Base-by-base conservation (phyloP, 306 rosid genomes). In the Vachellia collinsii region DNA sequence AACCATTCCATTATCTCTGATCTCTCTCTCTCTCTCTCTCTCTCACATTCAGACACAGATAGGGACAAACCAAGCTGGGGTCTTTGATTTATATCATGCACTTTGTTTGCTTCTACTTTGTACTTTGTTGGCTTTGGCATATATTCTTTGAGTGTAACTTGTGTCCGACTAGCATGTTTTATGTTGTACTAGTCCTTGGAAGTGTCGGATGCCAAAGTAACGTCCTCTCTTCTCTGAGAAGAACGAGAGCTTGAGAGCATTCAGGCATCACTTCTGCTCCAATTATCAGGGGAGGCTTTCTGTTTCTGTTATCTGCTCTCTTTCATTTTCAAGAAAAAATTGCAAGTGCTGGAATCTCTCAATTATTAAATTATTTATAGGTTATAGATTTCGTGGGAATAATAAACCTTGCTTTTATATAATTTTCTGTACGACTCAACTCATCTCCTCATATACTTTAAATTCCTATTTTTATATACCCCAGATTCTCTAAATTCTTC, bases 81-180 rank as follows among this genome's bases (percentile, higher is more conserved):
- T 29, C 4, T 37, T 38, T 4, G 83, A 41, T 22, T 77, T 84
- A 79, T 75, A 80, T 81, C 1, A 39, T 29, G 53, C 43, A 67
- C 61, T 82, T 79, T 63, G 14, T 85, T 90, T 80, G 85, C 85
- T 76, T 83, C 41, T 65, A 22, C 48, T 20, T 65, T 17, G 56
- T 77, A 63, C 11, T 29, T 47, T 67, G 42, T 82, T 68, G 81
- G 85, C 44, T 86, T 88, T 87, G 90, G 97, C 87, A 90, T 82
- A 89, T 94, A 85, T 94, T 83, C 98, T 80, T 92, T 82, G 95
- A 89, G 96, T 95, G 97, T 84, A 64, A 84, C 75, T 79, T 78
- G 47, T 39, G 54, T 70, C 56, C 7, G 51, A 11, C n/a, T 29
- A 5, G 38, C 80, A 11, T 77, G 70, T 70, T 47, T 39, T 70